Base-by-base conservation (phyloP, 768 basidiomycete species). In the Suillus alpinus region DNA sequence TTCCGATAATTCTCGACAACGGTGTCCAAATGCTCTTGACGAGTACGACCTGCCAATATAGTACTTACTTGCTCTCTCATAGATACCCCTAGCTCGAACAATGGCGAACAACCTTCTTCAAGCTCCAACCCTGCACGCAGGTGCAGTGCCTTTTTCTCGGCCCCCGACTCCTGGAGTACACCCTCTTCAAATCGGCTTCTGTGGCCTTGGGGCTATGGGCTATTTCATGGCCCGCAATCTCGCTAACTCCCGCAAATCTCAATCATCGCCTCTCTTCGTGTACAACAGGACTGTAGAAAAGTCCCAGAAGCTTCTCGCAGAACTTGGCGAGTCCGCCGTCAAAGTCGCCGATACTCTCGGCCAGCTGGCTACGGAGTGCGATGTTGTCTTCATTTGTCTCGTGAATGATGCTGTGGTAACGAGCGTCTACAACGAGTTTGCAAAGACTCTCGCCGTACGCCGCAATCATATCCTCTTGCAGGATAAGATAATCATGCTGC, bases 171-270 rank as follows among this genome's bases (percentile, higher is more conserved):
- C 87, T 0, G 73, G 72, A 6, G 64, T 59, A 6, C 71, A 72
- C 59, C 68, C 72, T 9, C 68, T 71, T 44, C 78, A 75, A 63
- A 69, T 86, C 65, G 86, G 84, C 59, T 72, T 67, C 67, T 69
- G 68, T 65, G 80, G 78, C 4, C 73, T 88, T 16, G 87, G 88
- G 23, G 81, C 83, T 23, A 91, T 93, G 84, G 92, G 90, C 10
- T 83, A 79, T 67, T 72, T 78, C 20, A 94, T 95, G 89, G 89
- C 89, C 6, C 80, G 81, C 40, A 96, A 95, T 72, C 80, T 96
- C 37, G 91, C 90, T 37, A 83, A 75, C 46, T 76, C 81, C 64
- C 79, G 75, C 49, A 72, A 75, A 20, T 65, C 74, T 5, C 75
- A 80, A 49, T 65, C 77, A 37, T 76, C 78, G 0, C 85, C 92